Evolutionary conservation across 306 rosid genomes (phyloP).

Genomic region (Begonia peltatifolia): DNA sequence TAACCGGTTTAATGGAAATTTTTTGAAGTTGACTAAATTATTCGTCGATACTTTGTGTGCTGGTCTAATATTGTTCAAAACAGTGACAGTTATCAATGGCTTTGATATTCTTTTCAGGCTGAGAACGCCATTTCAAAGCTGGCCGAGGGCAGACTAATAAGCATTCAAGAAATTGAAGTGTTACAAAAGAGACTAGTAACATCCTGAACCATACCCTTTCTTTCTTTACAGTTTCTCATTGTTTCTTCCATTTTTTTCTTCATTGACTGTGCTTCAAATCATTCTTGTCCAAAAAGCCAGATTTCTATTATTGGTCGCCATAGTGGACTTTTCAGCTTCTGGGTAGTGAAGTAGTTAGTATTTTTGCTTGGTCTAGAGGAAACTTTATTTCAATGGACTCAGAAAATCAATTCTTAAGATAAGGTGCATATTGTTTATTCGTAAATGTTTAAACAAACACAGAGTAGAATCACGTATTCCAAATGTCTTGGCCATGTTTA

Average conservation of each 20-base stretch:
- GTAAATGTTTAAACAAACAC: too few relatives aligned
- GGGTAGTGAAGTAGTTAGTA: not conserved
- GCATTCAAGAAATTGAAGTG: slow-evolving; percentile 35
- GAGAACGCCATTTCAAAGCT: slow-evolving; percentile 43
- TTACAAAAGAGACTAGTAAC: slow-evolving; percentile 51
- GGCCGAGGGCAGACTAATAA: slow-evolving; percentile 51
- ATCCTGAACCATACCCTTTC: slow-evolving; percentile 6
- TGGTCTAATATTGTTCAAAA: not conserved
- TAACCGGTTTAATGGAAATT: too few relatives aligned
- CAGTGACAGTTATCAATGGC: not conserved
- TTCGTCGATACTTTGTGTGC: not conserved
- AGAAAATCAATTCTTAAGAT: too few relatives aligned
- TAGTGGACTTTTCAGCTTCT: not conserved
- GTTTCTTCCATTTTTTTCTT: slow-evolving; percentile 1
- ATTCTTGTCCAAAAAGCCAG: not conserved
- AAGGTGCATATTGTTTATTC: too few relatives aligned
- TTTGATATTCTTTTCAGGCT: slow-evolving; percentile 31
- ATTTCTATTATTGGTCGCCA: not conserved
- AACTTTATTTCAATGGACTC: too few relatives aligned
- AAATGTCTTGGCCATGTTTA: too few relatives aligned
- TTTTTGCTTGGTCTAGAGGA: too few relatives aligned
- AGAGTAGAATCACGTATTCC: too few relatives aligned
- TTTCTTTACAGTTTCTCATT: slow-evolving; percentile 5
- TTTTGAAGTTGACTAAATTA: too few relatives aligned
- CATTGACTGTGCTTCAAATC: not conserved